Evolutionary conservation across 2,329 filamentous ascomycete genomes (phyloP), one percentile per base, ranked within the genome.

Genomic region (Sporothrix euskadiensis): DNA sequence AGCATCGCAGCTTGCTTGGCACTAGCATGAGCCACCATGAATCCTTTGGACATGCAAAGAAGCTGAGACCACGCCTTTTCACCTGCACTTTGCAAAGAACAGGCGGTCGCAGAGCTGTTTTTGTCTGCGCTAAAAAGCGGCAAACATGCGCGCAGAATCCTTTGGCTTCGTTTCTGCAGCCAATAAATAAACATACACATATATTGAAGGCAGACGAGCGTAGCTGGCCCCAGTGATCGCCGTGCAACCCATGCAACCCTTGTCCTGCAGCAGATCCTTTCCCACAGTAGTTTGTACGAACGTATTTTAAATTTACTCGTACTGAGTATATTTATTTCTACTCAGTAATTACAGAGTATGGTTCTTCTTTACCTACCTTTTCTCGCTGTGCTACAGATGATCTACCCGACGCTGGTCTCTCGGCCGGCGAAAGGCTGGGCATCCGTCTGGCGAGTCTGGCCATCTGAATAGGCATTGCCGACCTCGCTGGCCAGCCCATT

Each of bases 221-320:
- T 14, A 19, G 44, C 44, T 35, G 12, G 57, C 35, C 57, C 57
- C 57, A 63, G 16, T 39, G 57, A 63, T 63, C 57, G 57, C 57
- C 57, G 32, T 63, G 57, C 57, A 63, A 39, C 57, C 32, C 35
- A 22, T 19, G 30, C 26, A 26, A 26, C 14, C 9, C 14, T 49
- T 49, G 56, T 26, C 56, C 56, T 35, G 30, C 56, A 59, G 56
- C 56, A 59, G 56, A 59, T 59, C 30, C 56, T 19, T 59, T 59
- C 26, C 26, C 26, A 26, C 26, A 26, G 26, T 26, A 26, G 26
- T 26, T 26, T 2, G 26, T 26, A 26, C 26, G 26, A 26, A 26
- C 26, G 26, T 59, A 6, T 19, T 26, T 56, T 2, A 4, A 22
- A 7, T 56, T 56, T 26, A 19, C 22, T 22, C 7, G 47, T 16